Evolutionary conservation across 441 rosid genomes (phyloP), one percentile per base, ranked within the genome.

Genomic region (Gossypium trilobum): DNA sequence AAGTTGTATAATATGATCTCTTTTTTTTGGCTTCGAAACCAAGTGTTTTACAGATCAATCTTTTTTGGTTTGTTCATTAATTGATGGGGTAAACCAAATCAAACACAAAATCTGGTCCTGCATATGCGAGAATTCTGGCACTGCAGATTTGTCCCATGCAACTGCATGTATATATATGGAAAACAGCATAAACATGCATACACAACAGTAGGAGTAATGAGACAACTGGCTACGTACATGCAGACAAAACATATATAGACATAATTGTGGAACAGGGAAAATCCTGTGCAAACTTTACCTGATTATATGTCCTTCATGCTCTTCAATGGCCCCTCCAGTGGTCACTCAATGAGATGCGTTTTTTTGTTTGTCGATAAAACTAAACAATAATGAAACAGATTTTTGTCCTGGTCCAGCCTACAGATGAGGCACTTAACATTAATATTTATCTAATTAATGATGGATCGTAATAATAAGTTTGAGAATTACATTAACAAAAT

Each of bases 281-380:
- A 48, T 50, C 58, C 44, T 48, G 9, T 67, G 14, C 16, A 29
- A 50, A 51, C 44, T 67, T 67, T 25, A 14, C 23, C 44, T 4
- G 23, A 20, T 19, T 42, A 2, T 22, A 42, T 29, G 7, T 11
- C 13, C 58, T 6, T 11, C 54, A 2, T 42, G 29, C 23, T 65
- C 70, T 48, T 48, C 71, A 48, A 68, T 50, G 46, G 71, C 5
- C 46, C 59, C 71, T 65, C 36, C 70, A 65, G 20, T 65, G 56
- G 48, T 62, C 48, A 62, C 27, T 62, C 67, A 33, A 62, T 16
- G 50, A 16, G 50, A 62, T 48, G 51, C 50, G 50, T 62, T 17
- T 51, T 36, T 16, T 29, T 29, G 68, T 10, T 62, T 62, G 68
- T 22, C 54, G 5, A 65, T 44, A 22, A 22, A 65, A 44, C 55